Percentiles rank a stretch among this genome's conserved stretches.
phyloP scores from a whole-genome alignment of 495 filamentous ascomycete genomes.

The Annulohypoxylon bovei region DNA sequence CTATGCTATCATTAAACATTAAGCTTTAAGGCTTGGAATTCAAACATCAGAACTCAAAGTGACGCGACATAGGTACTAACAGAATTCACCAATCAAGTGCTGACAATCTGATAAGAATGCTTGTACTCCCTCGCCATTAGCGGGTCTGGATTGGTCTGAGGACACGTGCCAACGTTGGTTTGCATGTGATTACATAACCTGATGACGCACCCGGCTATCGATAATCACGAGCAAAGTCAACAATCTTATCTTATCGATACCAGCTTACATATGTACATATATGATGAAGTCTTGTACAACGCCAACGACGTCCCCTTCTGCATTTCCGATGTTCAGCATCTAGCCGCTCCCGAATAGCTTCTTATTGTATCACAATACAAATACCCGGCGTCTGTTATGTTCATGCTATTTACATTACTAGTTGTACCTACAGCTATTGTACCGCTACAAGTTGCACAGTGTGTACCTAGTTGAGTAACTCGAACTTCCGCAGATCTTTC shows the following conservation, averaged over 20 bases:
- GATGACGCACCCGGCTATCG: neutral
- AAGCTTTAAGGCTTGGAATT: neutral
- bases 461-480: neutral
- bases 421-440: no score
- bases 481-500: neutral
- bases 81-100: neutral
- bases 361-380: neutral
- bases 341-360: constrained; percentile 5
- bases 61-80: constrained; percentile 35
- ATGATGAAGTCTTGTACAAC: neutral
- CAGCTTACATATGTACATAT: neutral
- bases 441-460: constrained; percentile 24
- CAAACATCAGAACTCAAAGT: neutral
- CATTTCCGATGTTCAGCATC: neutral
- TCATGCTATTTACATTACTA: neutral
- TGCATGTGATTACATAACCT: constrained; percentile 10
- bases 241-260: constrained; percentile 1
- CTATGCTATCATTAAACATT: constrained; percentile 20
- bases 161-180: constrained; percentile 45
- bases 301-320: neutral
- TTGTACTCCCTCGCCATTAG: constrained; percentile 15
- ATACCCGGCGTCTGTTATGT: neutral
- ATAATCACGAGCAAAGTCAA: neutral
- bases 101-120: constrained; percentile 12
- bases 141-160: constrained; percentile 36